Conservation (phyloP, 352 stramenopile genomes). For the Phytophthora capsici region DNA sequence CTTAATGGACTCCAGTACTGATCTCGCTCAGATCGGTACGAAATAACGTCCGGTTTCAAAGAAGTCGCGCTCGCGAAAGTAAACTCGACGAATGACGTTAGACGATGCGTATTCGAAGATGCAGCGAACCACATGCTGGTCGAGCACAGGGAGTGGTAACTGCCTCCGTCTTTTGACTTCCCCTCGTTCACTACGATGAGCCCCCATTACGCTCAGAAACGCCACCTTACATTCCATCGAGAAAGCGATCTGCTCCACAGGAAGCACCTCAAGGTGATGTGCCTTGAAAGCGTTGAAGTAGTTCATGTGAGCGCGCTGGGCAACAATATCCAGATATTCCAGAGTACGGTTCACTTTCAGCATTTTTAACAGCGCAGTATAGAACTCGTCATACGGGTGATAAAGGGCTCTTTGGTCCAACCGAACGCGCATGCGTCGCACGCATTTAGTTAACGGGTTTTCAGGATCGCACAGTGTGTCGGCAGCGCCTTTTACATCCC, state of each 20-base stretch:
- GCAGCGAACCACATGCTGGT: slow-evolving; percentile 23
- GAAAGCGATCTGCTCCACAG: slow-evolving; percentile 5
- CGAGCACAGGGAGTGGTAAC: slow-evolving; percentile 12
- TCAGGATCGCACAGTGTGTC: slow-evolving; percentile 20
- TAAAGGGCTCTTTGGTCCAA: slow-evolving; percentile 6
- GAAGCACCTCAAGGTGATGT: slow-evolving; percentile 26
- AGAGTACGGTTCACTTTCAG: slow-evolving; percentile 26
- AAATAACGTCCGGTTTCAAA: slow-evolving; percentile 22
- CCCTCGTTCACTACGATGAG: not conserved
- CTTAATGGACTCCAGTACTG: too few species aligned
- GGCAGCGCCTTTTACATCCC: slow-evolving; percentile 9
- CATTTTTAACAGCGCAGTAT: slow-evolving; percentile 16
- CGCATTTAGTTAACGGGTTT: slow-evolving; percentile 27
- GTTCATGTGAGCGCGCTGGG: slow-evolving; percentile 12
- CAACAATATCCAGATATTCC: slow-evolving; percentile 33
- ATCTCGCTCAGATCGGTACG: slow-evolving; percentile 22
- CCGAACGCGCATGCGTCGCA: slow-evolving; percentile 27
- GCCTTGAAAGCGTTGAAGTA: slow-evolving; percentile 28
- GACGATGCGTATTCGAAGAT: slow-evolving; percentile 33
- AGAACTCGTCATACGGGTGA: slow-evolving; percentile 16
- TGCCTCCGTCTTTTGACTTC: slow-evolving; percentile 19
- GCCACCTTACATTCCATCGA: slow-evolving; percentile 21
- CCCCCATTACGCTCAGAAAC: slow-evolving; percentile 30
- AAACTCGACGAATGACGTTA: slow-evolving; percentile 26
- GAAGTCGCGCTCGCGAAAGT: slow-evolving; percentile 31